phyloP scores from a whole-genome alignment of 2,329 filamentous ascomycete genomes.

The Didymella sp. region DNA sequence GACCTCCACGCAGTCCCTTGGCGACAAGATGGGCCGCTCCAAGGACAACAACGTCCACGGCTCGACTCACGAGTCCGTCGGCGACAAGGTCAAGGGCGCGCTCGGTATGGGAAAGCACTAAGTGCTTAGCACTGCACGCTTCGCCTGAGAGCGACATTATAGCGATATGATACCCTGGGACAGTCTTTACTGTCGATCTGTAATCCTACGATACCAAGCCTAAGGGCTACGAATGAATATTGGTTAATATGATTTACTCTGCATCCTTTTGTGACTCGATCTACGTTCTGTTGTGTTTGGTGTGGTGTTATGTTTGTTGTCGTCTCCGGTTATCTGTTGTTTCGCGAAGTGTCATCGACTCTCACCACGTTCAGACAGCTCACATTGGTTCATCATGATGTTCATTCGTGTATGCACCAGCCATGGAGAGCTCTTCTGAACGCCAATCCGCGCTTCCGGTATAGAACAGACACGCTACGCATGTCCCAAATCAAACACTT shows the following conservation, averaged over 20 bases:
- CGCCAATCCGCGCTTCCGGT: constrained; percentile 12
- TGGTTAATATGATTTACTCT: not conserved
- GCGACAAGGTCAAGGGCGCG: constrained; percentile 58
- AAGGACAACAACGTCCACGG: constrained; percentile 50
- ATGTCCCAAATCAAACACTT: not conserved
- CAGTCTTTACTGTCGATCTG: constrained; percentile 2
- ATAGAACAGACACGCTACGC: constrained; percentile 12
- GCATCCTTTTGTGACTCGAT: not conserved
- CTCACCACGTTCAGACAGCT: not conserved
- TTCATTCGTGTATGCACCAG: not conserved
- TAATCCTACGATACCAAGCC: constrained; percentile 31
- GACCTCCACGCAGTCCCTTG: constrained; percentile 59
- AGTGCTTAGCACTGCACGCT: constrained; percentile 14
- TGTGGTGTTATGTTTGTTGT: not conserved
- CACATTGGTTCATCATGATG: not conserved
- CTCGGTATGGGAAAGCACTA: constrained; percentile 55
- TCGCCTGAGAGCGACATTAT: not conserved
- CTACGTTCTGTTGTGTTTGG: not conserved
- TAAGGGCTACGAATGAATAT: constrained; percentile 18
- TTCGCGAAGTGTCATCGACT: not conserved
- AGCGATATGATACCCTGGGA: constrained; percentile 15
- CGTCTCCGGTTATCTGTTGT: not conserved
- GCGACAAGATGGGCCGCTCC: constrained; percentile 50
- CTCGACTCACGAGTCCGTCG: constrained; percentile 47
- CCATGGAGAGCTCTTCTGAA: not conserved